Evolutionary conservation across 208 protist genomes (phyloP).

Genomic region (Leishmania guyanensis): DNA sequence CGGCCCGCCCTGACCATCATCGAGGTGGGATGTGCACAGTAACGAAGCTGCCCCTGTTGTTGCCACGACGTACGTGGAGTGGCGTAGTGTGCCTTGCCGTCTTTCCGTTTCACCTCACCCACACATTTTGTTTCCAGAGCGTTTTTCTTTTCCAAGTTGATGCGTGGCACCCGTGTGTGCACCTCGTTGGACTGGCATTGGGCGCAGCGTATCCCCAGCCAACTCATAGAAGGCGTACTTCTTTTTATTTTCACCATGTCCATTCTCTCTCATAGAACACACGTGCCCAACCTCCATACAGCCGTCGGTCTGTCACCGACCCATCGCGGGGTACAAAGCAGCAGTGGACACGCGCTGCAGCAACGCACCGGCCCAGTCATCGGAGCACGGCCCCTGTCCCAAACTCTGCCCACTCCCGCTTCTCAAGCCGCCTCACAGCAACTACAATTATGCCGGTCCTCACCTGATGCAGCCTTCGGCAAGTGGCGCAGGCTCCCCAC

Average conservation of each 20-base stretch:
- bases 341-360: neutral
- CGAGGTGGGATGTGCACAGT: neutral
- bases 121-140: neutral
- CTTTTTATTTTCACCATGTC: constrained; percentile 4
- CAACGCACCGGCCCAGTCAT: neutral
- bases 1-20: neutral
- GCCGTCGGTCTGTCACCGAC: neutral
- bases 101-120: neutral
- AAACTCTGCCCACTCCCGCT: neutral
- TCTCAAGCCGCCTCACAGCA: neutral
- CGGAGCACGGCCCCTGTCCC: no score
- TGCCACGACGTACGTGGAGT: neutral
- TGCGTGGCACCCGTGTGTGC: neutral
- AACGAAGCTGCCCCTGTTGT: neutral
- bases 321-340: neutral
- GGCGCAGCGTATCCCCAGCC: neutral
- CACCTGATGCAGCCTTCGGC: neutral
- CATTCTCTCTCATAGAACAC: no score
- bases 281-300: no score
- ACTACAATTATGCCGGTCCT: neutral
- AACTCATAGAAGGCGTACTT: neutral
- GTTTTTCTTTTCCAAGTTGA: neutral
- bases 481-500: neutral
- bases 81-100: neutral
- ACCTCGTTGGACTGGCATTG: neutral